These are phyloP conservation scores for Helotiales sp. DNA, from an alignment of 2,329 filamentous ascomycete species.

Conservation along the genomic window DNA sequence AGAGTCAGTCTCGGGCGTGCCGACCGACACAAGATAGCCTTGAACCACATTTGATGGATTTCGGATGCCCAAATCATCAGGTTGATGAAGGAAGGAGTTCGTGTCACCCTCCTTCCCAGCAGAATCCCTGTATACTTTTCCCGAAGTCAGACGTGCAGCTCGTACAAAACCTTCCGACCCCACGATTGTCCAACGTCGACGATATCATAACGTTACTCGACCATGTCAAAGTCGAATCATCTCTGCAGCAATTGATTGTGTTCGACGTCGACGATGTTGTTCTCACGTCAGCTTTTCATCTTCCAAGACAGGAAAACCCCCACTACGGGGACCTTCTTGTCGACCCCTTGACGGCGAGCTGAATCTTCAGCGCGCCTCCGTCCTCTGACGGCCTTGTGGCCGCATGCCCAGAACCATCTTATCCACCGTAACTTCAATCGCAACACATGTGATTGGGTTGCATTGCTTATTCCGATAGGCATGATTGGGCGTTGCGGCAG, in stretches of 20 bases:
- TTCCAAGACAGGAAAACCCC: not conserved
- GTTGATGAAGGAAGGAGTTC: no score
- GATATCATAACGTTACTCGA: not conserved
- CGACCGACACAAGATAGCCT: no score
- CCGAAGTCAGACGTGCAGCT: no score
- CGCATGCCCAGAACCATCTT: not conserved
- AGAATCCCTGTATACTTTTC: no score
- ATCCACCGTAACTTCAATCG: not conserved
- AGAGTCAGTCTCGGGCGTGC: no score
- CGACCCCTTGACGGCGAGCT: not conserved
- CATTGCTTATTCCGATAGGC: not conserved
- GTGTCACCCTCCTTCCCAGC: no score
- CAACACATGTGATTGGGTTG: not conserved
- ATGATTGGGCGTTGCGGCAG: not conserved
- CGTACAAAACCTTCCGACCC: no score
- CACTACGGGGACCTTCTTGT: not conserved
- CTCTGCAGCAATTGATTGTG: not conserved
- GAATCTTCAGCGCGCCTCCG: no score
- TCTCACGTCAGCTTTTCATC: constrained; percentile 6
- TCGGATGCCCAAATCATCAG: no score
- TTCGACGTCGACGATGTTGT: not conserved
- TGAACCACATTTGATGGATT: no score
- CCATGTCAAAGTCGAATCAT: not conserved
- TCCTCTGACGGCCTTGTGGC: not conserved
- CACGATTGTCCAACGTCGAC: not conserved